A percentile compares a stretch with the other conserved stretches of the same genome.
phyloP scores from a whole-genome alignment of 2,329 filamentous ascomycete species.

The Helminthosporium solani region DNA sequence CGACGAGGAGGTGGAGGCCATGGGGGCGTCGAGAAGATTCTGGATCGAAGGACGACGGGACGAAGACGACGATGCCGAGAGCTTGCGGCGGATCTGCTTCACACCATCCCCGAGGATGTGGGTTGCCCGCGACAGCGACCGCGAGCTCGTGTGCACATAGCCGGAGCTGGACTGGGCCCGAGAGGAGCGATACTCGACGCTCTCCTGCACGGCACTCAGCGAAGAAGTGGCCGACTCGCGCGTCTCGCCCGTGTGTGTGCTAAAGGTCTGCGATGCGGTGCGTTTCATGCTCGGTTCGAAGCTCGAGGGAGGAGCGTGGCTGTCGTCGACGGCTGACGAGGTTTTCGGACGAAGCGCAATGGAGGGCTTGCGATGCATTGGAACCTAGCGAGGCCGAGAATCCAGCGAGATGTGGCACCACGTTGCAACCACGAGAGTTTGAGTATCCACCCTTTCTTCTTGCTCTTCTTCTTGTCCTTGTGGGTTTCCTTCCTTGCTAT shows the following conservation, averaged over 20 bases:
- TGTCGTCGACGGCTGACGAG: conserved; percentile 48
- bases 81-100: conserved; percentile 37
- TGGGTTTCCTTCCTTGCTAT: no score
- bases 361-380: conserved; percentile 40
- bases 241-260: conserved; percentile 23
- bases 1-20: conserved; percentile 16
- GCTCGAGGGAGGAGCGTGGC: conserved; percentile 14
- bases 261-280: conserved; percentile 42
- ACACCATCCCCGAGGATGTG: conserved; percentile 29
- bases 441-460: no score
- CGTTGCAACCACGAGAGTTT: no score
- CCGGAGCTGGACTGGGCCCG: neutral
- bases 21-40: conserved; percentile 24
- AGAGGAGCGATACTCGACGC: conserved; percentile 8
- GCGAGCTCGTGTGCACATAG: conserved; percentile 21
- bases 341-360: conserved; percentile 43
- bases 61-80: conserved; percentile 35
- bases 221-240: conserved; percentile 20
- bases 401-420: no score
- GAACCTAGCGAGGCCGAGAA: neutral
- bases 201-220: conserved; percentile 34
- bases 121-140: conserved; percentile 33
- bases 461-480: no score
- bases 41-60: conserved; percentile 34
- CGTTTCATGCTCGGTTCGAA: conserved; percentile 36